phyloP scores from a whole-genome alignment of 2,329 filamentous ascomycete species.

The Cladorrhinum sp. region DNA sequence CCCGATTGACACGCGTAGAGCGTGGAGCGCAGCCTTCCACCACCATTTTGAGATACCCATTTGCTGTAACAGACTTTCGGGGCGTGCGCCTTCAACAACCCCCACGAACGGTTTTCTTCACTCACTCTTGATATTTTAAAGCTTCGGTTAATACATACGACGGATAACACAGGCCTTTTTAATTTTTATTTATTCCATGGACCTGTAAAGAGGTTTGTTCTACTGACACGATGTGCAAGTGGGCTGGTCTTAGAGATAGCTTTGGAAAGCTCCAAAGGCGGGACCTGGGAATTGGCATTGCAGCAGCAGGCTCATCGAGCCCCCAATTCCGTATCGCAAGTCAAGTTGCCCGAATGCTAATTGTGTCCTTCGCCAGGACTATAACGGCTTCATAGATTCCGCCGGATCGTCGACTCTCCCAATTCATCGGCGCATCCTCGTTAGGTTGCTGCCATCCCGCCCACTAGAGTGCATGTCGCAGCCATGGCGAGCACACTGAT shows the following conservation, averaged over 20 bases:
- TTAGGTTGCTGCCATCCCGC: slow-evolving; percentile 25
- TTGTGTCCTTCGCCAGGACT: neutral
- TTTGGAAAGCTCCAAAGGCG: neutral
- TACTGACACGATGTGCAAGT: neutral
- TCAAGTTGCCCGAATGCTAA: neutral
- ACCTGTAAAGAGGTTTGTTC: neutral
- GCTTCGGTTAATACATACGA: too few relatives aligned
- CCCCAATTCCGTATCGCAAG: neutral
- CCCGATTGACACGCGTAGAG: slow-evolving; percentile 11
- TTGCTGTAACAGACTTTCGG: neutral
- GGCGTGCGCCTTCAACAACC: neutral
- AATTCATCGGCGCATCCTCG: neutral
- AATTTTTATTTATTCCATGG: neutral
- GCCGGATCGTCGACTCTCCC: neutral
- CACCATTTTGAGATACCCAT: slow-evolving; percentile 15
- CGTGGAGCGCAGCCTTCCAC: slow-evolving; percentile 19
- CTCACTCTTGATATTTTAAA: neutral
- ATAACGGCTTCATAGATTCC: neutral
- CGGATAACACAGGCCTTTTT: neutral
- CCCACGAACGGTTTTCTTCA: neutral
- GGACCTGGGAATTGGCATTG: neutral
- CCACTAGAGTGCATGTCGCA: slow-evolving; percentile 45
- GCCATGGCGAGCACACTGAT: slow-evolving; percentile 59
- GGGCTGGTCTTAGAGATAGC: neutral
- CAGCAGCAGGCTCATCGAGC: neutral